Evolutionary conservation across 1,284 basidiomycete genomes (phyloP).

Genomic region (Kalmanozyma brasiliensis): DNA sequence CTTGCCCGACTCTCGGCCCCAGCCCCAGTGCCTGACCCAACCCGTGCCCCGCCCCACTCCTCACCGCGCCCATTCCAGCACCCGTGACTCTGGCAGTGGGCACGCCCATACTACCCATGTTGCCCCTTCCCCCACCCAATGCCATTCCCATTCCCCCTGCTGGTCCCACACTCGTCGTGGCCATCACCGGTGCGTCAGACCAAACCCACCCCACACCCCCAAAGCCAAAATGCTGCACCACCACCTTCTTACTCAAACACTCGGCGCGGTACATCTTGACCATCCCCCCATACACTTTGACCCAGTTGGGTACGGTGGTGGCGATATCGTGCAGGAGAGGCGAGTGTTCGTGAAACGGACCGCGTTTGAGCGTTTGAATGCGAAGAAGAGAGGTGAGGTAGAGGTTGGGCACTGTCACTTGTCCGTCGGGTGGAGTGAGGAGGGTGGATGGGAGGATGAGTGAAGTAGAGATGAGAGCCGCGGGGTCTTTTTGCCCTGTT

Average conservation of each 20-base stretch:
- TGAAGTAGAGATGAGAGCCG: constrained; percentile 11
- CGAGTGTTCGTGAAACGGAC: constrained; percentile 61
- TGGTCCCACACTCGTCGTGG: background rate
- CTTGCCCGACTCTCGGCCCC: constrained; percentile 1
- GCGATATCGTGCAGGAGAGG: constrained; percentile 89
- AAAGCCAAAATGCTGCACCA: constrained; percentile 92
- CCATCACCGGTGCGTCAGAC: constrained; percentile 5
- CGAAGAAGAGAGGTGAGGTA: constrained; percentile 75
- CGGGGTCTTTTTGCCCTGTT: background rate
- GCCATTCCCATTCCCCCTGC: constrained; percentile 12
- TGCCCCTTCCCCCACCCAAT: constrained; percentile 26
- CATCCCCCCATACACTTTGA: constrained; percentile 87
- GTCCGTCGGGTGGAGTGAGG: background rate
- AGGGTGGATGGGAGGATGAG: constrained; percentile 6
- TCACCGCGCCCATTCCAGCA: background rate
- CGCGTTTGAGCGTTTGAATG: constrained; percentile 57
- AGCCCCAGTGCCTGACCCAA: constrained; percentile 13
- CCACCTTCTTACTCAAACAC: constrained; percentile 93
- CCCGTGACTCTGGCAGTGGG: constrained; percentile 26
- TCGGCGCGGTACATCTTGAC: constrained; percentile 98
- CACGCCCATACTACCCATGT: constrained; percentile 39
- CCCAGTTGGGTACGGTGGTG: constrained; percentile 83
- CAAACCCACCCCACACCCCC: constrained; percentile 70
- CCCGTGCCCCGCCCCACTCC: background rate
- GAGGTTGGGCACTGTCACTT: constrained; percentile 51